Evolutionary conservation across 2,329 filamentous ascomycete genomes (phyloP).

Genomic region (Lasiodiplodia gonubiensis): DNA sequence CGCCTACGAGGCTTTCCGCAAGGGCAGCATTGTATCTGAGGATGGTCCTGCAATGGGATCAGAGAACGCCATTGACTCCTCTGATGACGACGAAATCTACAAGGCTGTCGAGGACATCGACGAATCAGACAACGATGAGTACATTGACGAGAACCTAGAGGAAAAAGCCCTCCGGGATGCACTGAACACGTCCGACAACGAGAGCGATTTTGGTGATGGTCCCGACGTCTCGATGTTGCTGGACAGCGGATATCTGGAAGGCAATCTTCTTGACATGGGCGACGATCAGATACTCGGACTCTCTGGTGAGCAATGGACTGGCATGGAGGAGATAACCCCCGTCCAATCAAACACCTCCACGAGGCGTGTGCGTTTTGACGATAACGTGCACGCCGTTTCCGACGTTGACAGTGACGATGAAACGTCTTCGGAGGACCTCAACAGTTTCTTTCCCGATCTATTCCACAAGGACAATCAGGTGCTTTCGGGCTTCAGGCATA

Average conservation of each 20-base stretch:
- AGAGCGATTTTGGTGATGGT: conserved; percentile 26
- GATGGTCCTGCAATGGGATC: conserved; percentile 29
- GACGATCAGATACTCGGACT: conserved; percentile 13
- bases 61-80: conserved; percentile 46
- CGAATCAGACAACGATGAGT: conserved; percentile 70
- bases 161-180: conserved; percentile 70
- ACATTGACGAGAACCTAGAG: conserved; percentile 80
- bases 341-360: conserved; percentile 33
- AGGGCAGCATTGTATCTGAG: conserved; percentile 30
- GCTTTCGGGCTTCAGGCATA: conserved; percentile 72
- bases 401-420: conserved; percentile 54
- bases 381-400: conserved; percentile 65
- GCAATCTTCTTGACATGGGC: conserved; percentile 21
- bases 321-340: conserved; percentile 1
- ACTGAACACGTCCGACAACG: conserved; percentile 25
- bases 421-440: conserved; percentile 61
- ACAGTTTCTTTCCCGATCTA: conserved; percentile 75
- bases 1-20: conserved; percentile 39
- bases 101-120: conserved; percentile 78
- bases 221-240: conserved; percentile 36
- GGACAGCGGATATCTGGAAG: conserved; percentile 36
- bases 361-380: conserved; percentile 75
- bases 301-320: conserved; percentile 16
- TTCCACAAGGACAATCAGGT: conserved; percentile 77
- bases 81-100: conserved; percentile 59